phyloP scores from a whole-genome alignment of 345 rosid species.

The Brassica nigra region DNA sequence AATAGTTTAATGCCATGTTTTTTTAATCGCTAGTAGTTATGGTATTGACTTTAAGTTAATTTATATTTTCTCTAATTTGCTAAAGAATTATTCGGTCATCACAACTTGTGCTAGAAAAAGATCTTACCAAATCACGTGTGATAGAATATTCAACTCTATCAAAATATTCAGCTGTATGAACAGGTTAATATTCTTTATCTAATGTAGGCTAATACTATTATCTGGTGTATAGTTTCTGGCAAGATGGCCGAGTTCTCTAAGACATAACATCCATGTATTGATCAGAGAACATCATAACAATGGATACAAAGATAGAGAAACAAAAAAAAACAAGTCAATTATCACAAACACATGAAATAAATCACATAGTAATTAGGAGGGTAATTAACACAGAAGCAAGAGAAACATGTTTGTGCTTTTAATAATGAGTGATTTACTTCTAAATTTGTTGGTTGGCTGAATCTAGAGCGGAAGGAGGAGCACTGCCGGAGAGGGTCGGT shows the following conservation, averaged over 20 bases:
- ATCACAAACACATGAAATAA: constrained; percentile 4
- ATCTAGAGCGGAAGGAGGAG: too few relatives aligned
- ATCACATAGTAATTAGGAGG: not conserved
- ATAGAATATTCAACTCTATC: not conserved
- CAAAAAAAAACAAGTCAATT: not conserved
- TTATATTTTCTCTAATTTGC: not conserved
- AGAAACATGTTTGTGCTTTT: not conserved
- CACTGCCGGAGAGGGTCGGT: too few relatives aligned
- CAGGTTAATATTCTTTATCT: not conserved
- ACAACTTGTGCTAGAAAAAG: constrained; percentile 9
- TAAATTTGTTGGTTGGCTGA: constrained; percentile 26
- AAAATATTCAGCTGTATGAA: not conserved
- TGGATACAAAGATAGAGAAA: not conserved
- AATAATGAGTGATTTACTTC: constrained; percentile 23
- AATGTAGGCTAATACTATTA: not conserved
- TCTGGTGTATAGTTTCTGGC: not conserved
- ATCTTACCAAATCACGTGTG: not conserved
- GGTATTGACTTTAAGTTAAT: constrained; percentile 4
- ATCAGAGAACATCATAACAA: constrained; percentile 1
- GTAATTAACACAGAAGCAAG: not conserved
- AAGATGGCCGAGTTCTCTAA: not conserved
- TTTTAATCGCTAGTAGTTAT: constrained; percentile 10
- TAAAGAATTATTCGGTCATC: not conserved
- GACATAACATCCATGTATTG: constrained; percentile 6
- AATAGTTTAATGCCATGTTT: constrained; percentile 9